These are phyloP conservation scores for Scolecobasidium constrictum DNA, from an alignment of 2,329 filamentous ascomycete genomes.

Conservation along the genomic window DNA sequence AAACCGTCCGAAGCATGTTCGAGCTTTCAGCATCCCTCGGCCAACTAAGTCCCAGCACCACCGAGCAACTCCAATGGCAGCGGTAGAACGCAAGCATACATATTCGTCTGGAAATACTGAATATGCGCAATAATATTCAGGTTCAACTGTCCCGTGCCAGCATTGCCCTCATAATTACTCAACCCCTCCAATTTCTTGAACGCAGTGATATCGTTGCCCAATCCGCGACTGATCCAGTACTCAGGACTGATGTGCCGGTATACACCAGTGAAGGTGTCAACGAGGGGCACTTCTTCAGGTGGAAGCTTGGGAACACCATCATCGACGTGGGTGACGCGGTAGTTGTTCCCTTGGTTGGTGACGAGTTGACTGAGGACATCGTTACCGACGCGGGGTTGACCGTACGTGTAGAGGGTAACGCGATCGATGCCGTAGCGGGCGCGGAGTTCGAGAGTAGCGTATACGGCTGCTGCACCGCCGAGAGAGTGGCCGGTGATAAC, in stretches of 20 bases:
- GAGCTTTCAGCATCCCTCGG: too few relatives aligned
- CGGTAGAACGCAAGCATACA: slow-evolving; percentile 3
- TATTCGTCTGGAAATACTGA: slow-evolving; percentile 6
- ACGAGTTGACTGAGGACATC: slow-evolving; percentile 43
- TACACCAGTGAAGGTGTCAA: neutral
- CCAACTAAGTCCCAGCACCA: neutral
- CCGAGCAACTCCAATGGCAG: neutral
- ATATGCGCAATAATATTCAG: slow-evolving; percentile 8
- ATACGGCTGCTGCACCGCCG: too few relatives aligned
- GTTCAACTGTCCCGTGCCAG: slow-evolving; percentile 10
- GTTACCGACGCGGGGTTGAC: slow-evolving; percentile 57
- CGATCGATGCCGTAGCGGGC: neutral
- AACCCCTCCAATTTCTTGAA: slow-evolving; percentile 15
- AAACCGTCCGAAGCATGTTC: too few relatives aligned
- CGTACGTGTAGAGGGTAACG: slow-evolving; percentile 39
- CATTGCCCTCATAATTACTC: slow-evolving; percentile 17
- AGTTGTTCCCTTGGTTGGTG: slow-evolving; percentile 43
- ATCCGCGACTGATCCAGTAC: slow-evolving; percentile 38
- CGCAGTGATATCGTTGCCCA: slow-evolving; percentile 13
- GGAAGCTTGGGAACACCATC: slow-evolving; percentile 62
- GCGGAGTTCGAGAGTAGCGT: neutral
- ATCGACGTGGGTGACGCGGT: slow-evolving; percentile 54
- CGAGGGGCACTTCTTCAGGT: slow-evolving; percentile 40
- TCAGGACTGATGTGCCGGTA: slow-evolving; percentile 59
- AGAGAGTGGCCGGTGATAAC: slow-evolving; percentile 57